Percentiles rank a stretch among this genome's conserved stretches.
Evolutionary conservation across 164 flowering plant species (phyloP).

Genomic region (Piper longum): DNA sequence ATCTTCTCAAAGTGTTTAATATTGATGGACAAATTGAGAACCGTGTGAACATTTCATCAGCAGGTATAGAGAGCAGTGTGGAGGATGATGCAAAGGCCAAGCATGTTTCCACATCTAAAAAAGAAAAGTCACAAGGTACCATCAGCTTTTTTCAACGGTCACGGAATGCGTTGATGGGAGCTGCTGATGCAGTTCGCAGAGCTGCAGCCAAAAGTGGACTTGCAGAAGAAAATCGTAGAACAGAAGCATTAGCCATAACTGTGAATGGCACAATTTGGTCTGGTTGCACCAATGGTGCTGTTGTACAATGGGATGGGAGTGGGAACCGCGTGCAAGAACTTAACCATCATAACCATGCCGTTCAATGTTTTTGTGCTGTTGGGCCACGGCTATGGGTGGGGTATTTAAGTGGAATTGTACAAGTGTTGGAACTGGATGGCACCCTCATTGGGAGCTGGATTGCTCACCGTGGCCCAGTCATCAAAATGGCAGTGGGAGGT

Average conservation of each 20-base stretch:
- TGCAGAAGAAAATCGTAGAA: conserved; percentile 59
- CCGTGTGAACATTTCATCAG: conserved; percentile 43
- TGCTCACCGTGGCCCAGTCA: conserved; percentile 73
- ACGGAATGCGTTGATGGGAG: conserved; percentile 94
- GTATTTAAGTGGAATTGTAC: conserved; percentile 63
- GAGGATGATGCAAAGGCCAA: conserved; percentile 79
- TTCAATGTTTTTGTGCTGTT: conserved; percentile 65
- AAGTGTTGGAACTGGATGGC: conserved; percentile 75
- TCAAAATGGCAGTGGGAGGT: conserved; percentile 55
- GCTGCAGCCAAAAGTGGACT: conserved; percentile 67
- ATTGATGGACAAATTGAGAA: conserved; percentile 78
- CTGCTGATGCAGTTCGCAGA: conserved; percentile 95
- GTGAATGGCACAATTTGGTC: conserved; percentile 81
- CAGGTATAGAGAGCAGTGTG: conserved; percentile 27
- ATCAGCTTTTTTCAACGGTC: conserved; percentile 69
- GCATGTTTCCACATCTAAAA: conserved; percentile 52
- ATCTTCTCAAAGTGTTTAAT: conserved; percentile 74
- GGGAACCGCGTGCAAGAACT: conserved; percentile 72
- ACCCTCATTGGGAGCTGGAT: conserved; percentile 71
- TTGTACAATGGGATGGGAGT: conserved; percentile 91
- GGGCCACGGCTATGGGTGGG: conserved; percentile 83
- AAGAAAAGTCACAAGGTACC: conserved; percentile 60
- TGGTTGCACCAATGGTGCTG: conserved; percentile 72
- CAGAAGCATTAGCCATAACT: conserved; percentile 56
- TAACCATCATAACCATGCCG: conserved; percentile 40